Evolutionary conservation across 805 yeast species (phyloP), one percentile per base, ranked within the genome.

Genomic region (Tetrapisispora taiwanensis): DNA sequence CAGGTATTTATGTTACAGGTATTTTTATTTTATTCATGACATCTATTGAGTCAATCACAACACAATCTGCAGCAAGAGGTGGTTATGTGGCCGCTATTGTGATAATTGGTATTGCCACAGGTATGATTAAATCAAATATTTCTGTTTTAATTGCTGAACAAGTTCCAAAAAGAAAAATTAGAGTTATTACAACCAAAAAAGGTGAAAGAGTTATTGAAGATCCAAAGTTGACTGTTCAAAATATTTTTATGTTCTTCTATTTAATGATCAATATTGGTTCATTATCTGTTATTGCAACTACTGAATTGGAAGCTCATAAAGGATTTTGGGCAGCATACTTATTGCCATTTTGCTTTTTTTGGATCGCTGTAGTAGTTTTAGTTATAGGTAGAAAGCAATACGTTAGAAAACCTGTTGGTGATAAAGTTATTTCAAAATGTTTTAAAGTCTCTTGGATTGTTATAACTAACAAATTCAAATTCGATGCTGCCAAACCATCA

Each of bases 251-350:
- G 81, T 69, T 79, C 47, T 84, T 84, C 64, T 84, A 84, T 65
- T 69, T 82, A 65, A 75, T 82, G 72, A 78, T 84, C 58, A 84
- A 84, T 63, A 62, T 82, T 48, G 94, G 94, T 45, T 74, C 86
- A 6, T 69, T 84, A 50, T 74, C 86, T n/a, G 81, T 84, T 41
- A 74, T 84, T 52, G 89, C 86, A 36, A 84, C 92, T 37, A 80
- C 89, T 6, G 79, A 79, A 65, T 63, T 81, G 60, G 92, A 84
- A 63, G 58, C 66, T 28, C 69, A 75, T 46, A 72, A 75, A 38
- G 90, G 84, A 17, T 78, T 75, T 63, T 78, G 82, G 81, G 80
- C 86, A 24, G 89, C 92, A 24, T 84, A 70, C 66, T 64, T 82
- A 52, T 68, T 84, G 46, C 89, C 90, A 13, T 75, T 81, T 50